These are phyloP conservation scores for Solanum lignicaule DNA, from an alignment of 257 asterid genomes.

Conservation along the genomic window DNA sequence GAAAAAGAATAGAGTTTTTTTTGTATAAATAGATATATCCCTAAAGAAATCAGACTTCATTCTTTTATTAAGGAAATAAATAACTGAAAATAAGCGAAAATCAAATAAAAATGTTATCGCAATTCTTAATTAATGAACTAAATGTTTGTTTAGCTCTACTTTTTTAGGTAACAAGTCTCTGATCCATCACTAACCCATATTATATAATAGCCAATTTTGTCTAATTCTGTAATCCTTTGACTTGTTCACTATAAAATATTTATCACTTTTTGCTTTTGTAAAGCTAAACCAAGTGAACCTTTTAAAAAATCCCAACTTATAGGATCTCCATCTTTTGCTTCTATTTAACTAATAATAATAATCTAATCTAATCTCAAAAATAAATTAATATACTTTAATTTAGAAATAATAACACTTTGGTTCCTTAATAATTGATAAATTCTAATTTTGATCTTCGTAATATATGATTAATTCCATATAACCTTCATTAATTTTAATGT, in stretches of 20 bases:
- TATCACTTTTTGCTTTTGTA: background rate
- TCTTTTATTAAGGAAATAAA: background rate
- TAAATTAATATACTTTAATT: background rate
- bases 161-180: background rate
- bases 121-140: background rate
- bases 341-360: background rate
- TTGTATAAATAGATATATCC: background rate
- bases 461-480: background rate
- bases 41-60: background rate
- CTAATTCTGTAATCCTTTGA: background rate
- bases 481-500: background rate
- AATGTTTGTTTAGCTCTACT: background rate
- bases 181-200: background rate
- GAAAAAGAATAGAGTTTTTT: background rate
- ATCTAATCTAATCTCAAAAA: background rate
- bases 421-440: background rate
- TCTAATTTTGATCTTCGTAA: background rate
- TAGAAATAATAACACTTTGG: background rate
- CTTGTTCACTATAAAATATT: background rate
- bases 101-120: background rate
- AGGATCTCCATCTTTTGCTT: background rate
- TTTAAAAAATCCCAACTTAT: background rate
- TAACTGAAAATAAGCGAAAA: background rate
- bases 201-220: background rate
- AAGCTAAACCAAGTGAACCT: background rate